These are phyloP conservation scores for Amaranthus tricolor DNA, from an alignment of 179 eudicot species.

Conservation along the genomic window DNA sequence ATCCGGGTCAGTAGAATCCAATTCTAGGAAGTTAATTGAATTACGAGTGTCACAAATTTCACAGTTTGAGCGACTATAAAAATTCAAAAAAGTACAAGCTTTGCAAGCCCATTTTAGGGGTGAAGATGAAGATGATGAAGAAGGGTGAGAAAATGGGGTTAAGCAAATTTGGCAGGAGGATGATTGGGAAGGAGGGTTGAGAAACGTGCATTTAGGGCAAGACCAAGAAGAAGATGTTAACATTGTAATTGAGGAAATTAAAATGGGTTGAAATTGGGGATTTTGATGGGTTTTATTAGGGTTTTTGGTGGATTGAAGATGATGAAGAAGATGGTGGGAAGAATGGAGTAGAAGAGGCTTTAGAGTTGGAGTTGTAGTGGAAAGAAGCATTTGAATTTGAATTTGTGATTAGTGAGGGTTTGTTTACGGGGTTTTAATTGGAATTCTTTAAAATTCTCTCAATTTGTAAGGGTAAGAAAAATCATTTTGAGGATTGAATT, in stretches of 20 bases:
- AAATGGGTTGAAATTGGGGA: neutral
- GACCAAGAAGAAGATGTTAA: constrained; percentile 48
- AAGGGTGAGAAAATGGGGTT: constrained; percentile 29
- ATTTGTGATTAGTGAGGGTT: neutral
- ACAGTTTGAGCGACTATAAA: constrained; percentile 43
- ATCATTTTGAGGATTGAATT: too few relatives aligned
- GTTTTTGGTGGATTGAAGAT: constrained; percentile 21
- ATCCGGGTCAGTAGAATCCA: constrained; percentile 24
- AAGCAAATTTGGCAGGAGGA: constrained; percentile 64
- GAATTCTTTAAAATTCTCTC: neutral
- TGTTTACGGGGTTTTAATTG: neutral
- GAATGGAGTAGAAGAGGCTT: neutral
- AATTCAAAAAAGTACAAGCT: constrained; percentile 80
- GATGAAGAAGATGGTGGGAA: constrained; percentile 11
- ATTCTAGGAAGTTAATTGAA: constrained; percentile 34
- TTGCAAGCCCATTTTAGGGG: constrained; percentile 69
- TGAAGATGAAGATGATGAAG: constrained; percentile 32
- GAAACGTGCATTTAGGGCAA: constrained; percentile 75
- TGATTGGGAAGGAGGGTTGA: constrained; percentile 58
- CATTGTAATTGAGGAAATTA: constrained; percentile 13
- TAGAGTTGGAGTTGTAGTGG: neutral
- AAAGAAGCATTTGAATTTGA: constrained; percentile 27
- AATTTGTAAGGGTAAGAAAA: too few relatives aligned
- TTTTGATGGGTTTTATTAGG: constrained; percentile 37
- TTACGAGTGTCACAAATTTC: constrained; percentile 63